These are phyloP conservation scores for Baudoinia panamericana DNA, from an alignment of 495 filamentous ascomycete species.

Conservation along the genomic window DNA sequence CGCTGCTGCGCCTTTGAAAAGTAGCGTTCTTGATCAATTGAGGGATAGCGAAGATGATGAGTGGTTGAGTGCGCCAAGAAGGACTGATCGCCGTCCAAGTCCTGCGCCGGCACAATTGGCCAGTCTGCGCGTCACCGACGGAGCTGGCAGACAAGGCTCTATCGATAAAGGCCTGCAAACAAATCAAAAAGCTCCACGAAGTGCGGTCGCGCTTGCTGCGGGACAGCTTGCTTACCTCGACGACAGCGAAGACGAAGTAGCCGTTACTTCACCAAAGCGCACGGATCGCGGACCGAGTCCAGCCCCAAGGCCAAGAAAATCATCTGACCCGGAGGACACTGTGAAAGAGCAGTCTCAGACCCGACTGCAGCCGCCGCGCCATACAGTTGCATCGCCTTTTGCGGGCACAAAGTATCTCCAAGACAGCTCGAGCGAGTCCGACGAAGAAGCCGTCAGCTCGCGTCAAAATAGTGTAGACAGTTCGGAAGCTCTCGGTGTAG, in stretches of 20 bases:
- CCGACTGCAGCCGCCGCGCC: slow-evolving; percentile 2
- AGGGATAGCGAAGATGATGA: slow-evolving; percentile 14
- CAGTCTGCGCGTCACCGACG: slow-evolving; percentile 7
- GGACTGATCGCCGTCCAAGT: slow-evolving; percentile 16
- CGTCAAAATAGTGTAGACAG: slow-evolving; percentile 14
- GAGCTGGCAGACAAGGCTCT: slow-evolving; percentile 8
- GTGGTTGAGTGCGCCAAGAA: slow-evolving; percentile 3
- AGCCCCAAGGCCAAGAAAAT: slow-evolving; percentile 15
- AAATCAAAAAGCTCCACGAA: slow-evolving; percentile 10
- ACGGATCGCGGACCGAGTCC: slow-evolving; percentile 15
- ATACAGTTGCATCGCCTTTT: slow-evolving; percentile 20
- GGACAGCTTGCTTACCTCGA: slow-evolving; percentile 16
- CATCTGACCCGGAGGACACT: slow-evolving; percentile 2
- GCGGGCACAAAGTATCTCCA: slow-evolving; percentile 21
- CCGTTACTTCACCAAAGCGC: slow-evolving; percentile 1
- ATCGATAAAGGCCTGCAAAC: slow-evolving; percentile 11
- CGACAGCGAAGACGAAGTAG: slow-evolving; percentile 14
- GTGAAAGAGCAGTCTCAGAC: slow-evolving; percentile 4
- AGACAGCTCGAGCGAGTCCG: slow-evolving; percentile 16
- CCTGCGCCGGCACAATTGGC: slow-evolving; percentile 11
- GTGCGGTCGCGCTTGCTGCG: slow-evolving; percentile 13
- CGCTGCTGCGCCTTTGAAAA: not conserved
- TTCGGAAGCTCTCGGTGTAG: not conserved
- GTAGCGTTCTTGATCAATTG: slow-evolving; percentile 1
- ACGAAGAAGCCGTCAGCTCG: slow-evolving; percentile 13